Conservation (phyloP, 2,329 filamentous ascomycete genomes). For the Aspergillus sp. region DNA sequence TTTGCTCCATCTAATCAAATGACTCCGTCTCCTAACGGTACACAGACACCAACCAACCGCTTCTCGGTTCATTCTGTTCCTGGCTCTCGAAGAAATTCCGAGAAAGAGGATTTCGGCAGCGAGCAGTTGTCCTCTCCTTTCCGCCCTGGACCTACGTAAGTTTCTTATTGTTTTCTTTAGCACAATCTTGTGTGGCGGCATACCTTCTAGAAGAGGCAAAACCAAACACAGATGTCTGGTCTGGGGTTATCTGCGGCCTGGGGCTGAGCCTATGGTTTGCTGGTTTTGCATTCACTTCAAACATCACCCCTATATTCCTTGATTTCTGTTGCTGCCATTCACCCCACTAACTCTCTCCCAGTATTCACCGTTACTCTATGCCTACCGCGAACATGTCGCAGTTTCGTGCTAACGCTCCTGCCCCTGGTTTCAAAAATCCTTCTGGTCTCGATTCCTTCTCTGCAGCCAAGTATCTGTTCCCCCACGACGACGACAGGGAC, state of each 20-base stretch:
- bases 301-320: neutral
- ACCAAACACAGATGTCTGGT: too few relatives aligned
- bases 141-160: conserved; percentile 72
- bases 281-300: neutral
- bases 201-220: neutral
- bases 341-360: conserved; percentile 30
- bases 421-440: conserved; percentile 19
- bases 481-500: conserved; percentile 64
- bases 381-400: conserved; percentile 55
- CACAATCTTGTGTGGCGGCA: neutral
- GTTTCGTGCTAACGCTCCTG: conserved; percentile 22
- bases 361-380: conserved; percentile 88
- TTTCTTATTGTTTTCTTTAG: conserved; percentile 25
- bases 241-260: too few relatives aligned
- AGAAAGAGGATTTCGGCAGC: conserved; percentile 77
- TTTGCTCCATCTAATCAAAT: conserved; percentile 64
- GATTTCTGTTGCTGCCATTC: conserved; percentile 3
- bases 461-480: conserved; percentile 78
- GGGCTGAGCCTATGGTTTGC: too few relatives aligned
- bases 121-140: conserved; percentile 51
- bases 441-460: conserved; percentile 72
- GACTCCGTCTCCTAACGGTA: conserved; percentile 59
- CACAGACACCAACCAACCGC: conserved; percentile 51
- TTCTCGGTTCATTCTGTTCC: conserved; percentile 80
- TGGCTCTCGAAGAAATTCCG: conserved; percentile 77